Conservation (phyloP, 2,329 filamentous ascomycete species). For the Aureobasidium sp. region DNA sequence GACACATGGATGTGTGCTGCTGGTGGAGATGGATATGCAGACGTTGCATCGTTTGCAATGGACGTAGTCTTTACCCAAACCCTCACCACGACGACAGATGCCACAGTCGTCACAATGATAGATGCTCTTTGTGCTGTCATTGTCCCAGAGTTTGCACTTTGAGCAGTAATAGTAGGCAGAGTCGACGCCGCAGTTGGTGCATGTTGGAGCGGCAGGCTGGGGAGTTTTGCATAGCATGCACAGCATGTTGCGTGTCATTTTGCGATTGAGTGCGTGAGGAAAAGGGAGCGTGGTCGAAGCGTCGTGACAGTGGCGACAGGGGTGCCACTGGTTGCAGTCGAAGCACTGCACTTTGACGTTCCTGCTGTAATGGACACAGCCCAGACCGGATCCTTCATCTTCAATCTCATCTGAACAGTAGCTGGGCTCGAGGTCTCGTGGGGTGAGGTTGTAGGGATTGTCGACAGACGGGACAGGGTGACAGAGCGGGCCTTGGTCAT, state of each 20-base stretch:
- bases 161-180: slow-evolving; percentile 88
- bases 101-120: slow-evolving; percentile 97
- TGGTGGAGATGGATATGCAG: slow-evolving; percentile 84
- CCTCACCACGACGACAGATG: slow-evolving; percentile 84
- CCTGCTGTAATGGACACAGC: slow-evolving; percentile 87
- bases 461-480: slow-evolving; percentile 1
- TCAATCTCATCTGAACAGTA: slow-evolving; percentile 35
- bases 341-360: slow-evolving; percentile 95
- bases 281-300: slow-evolving; percentile 58
- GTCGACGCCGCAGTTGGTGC: slow-evolving; percentile 66
- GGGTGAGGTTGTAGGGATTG: slow-evolving; percentile 31
- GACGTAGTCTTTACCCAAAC: slow-evolving; percentile 92
- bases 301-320: slow-evolving; percentile 92
- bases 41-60: slow-evolving; percentile 97
- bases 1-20: slow-evolving; percentile 83
- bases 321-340: slow-evolving; percentile 85
- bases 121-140: slow-evolving; percentile 81
- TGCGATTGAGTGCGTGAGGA: slow-evolving; percentile 57
- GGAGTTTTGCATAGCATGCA: slow-evolving; percentile 91
- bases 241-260: slow-evolving; percentile 87
- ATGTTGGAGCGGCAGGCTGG: slow-evolving; percentile 73
- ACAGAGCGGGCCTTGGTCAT: slow-evolving; percentile 1
- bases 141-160: slow-evolving; percentile 95
- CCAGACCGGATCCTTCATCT: slow-evolving; percentile 51
- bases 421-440: slow-evolving; percentile 28